Percentiles rank a stretch among this genome's conserved stretches.
phyloP scores from a whole-genome alignment of 2,329 filamentous ascomycete species.

The Aspergillus sp. region DNA sequence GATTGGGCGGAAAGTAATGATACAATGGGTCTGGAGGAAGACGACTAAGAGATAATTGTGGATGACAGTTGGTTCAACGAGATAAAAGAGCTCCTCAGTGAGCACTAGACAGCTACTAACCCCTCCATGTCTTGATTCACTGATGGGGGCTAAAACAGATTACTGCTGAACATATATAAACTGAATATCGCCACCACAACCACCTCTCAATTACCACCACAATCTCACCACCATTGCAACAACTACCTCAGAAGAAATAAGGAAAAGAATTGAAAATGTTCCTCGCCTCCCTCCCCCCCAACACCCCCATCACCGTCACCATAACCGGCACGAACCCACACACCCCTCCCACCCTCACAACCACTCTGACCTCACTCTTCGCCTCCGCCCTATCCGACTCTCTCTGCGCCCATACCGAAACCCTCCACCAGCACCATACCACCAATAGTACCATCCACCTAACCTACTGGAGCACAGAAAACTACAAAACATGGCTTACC shows the following conservation, averaged over 20 bases:
- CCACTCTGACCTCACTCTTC: constrained; percentile 7
- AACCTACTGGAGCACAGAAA: constrained; percentile 16
- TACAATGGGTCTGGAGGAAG: no score
- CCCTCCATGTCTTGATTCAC: no score
- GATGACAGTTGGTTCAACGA: no score
- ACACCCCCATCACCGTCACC: constrained; percentile 10
- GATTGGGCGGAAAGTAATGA: no score
- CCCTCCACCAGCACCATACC: constrained; percentile 12
- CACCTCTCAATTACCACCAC: background rate
- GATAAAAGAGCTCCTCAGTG: no score
- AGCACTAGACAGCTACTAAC: no score
- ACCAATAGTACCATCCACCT: constrained; percentile 17
- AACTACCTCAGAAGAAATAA: no score
- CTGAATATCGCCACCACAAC: background rate
- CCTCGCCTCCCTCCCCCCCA: background rate
- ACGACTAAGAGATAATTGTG: no score
- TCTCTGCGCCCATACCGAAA: constrained; percentile 10
- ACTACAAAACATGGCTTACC: constrained; percentile 19
- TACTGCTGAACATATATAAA: no score
- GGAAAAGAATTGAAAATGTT: background rate
- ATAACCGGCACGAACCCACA: constrained; percentile 20
- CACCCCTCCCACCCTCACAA: background rate
- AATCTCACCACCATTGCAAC: background rate
- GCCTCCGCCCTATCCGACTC: background rate
- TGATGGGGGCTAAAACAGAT: no score